phyloP scores from a whole-genome alignment of 1,139 yeast species.

The Hanseniaspora uvarum region DNA sequence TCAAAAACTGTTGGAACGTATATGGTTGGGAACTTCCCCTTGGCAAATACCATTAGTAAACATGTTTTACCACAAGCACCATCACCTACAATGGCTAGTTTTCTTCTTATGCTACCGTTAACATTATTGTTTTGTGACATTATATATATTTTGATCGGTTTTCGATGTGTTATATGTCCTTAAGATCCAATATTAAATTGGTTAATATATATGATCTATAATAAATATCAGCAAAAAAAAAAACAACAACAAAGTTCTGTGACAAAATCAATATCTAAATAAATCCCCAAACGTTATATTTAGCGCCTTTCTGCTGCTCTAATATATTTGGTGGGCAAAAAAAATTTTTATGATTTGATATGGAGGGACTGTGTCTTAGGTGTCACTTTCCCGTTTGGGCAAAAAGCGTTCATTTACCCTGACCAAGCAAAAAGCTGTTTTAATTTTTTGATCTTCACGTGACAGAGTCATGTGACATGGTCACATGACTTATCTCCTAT shows the following conservation, averaged over 20 bases:
- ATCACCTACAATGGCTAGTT: slow-evolving; percentile 76
- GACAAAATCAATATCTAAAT: not conserved
- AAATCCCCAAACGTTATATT: not conserved
- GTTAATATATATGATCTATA: too few species aligned
- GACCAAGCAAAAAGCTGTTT: too few species aligned
- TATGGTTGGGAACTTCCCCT: slow-evolving; percentile 92
- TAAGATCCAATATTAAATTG: too few species aligned
- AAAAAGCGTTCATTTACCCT: too few species aligned
- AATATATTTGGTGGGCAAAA: not conserved
- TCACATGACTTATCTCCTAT: not conserved
- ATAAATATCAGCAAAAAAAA: too few species aligned
- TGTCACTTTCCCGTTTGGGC: too few species aligned
- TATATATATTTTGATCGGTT: not conserved
- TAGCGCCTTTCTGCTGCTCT: not conserved
- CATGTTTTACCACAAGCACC: slow-evolving; percentile 81
- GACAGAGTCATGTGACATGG: not conserved
- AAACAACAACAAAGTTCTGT: not conserved
- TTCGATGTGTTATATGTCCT: too few species aligned
- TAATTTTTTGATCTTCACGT: not conserved
- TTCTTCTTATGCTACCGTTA: slow-evolving; percentile 36
- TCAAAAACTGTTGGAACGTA: slow-evolving; percentile 94
- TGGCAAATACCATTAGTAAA: slow-evolving; percentile 74
- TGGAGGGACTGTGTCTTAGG: too few species aligned
- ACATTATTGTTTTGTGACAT: slow-evolving; percentile 31
- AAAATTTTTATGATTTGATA: too few species aligned